These are phyloP conservation scores for Penicillium angulare DNA, from an alignment of 495 filamentous ascomycete genomes.

Conservation along the genomic window DNA sequence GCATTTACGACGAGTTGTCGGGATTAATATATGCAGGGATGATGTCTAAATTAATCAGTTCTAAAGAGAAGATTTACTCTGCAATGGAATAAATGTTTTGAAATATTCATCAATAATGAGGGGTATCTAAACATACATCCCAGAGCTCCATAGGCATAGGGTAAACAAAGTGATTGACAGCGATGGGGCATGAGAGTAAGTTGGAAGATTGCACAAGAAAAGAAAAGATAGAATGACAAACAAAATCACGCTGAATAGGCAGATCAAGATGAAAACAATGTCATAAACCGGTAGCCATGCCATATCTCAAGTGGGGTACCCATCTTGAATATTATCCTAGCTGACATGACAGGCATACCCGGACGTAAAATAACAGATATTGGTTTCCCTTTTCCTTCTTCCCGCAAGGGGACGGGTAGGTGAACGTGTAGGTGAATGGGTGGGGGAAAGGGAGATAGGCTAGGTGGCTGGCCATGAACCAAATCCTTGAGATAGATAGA, in stretches of 20 bases:
- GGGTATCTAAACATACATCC: constrained; percentile 32
- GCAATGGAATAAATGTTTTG: background rate
- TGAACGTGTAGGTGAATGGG: too few relatives aligned
- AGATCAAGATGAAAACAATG: constrained; percentile 3
- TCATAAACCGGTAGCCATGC: background rate
- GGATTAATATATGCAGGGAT: too few relatives aligned
- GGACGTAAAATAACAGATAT: background rate
- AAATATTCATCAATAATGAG: constrained; percentile 13
- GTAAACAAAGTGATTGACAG: constrained; percentile 5
- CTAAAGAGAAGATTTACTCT: background rate
- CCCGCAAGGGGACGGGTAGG: too few relatives aligned
- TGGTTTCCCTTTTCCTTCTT: too few relatives aligned
- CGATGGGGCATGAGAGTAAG: constrained; percentile 1
- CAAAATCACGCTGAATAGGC: background rate
- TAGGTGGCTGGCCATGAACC: too few relatives aligned
- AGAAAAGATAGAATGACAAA: background rate
- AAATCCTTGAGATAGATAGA: background rate
- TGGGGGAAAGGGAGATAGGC: too few relatives aligned
- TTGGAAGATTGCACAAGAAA: background rate
- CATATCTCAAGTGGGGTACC: background rate
- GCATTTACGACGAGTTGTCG: too few relatives aligned
- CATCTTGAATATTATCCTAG: too few relatives aligned
- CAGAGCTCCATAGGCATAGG: constrained; percentile 7
- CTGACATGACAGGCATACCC: too few relatives aligned
- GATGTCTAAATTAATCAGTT: background rate